phyloP scores from a whole-genome alignment of 192 early-diverging fungal species.

The Backusella sp. region DNA sequence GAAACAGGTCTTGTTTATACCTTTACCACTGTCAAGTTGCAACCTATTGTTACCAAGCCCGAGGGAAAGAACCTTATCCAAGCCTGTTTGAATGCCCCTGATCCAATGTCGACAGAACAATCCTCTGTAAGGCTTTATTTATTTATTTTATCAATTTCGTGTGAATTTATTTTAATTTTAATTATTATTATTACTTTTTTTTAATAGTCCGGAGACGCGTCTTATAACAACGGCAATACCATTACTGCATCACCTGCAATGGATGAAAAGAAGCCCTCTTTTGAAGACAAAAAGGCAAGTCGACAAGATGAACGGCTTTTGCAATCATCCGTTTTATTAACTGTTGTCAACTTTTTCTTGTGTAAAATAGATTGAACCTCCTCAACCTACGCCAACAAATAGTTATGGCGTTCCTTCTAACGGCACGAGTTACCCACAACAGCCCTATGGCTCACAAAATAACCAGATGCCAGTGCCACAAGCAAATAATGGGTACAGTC shows the following conservation, averaged over 20 bases:
- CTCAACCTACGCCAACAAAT: neutral
- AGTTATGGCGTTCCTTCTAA: conserved; percentile 2
- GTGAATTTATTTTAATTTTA: neutral
- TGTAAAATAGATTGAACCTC: conserved; percentile 1
- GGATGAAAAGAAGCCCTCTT: conserved; percentile 1
- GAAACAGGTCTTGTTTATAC: conserved; percentile 95
- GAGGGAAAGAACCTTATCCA: conserved; percentile 94
- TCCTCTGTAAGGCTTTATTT: neutral
- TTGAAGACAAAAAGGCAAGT: conserved; percentile 21
- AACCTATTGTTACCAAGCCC: conserved; percentile 86
- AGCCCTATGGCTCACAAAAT: conserved; percentile 6
- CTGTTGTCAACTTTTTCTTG: neutral
- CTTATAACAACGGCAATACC: neutral
- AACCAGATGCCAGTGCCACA: conserved; percentile 8
- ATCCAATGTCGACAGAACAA: conserved; percentile 11
- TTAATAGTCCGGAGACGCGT: conserved; percentile 12
- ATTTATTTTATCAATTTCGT: neutral
- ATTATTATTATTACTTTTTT: neutral
- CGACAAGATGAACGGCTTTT: neutral
- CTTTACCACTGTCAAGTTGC: conserved; percentile 91
- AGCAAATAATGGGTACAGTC: neutral
- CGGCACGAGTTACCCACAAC: neutral
- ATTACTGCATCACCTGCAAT: neutral
- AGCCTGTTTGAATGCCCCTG: conserved; percentile 60
- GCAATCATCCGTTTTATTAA: neutral